Evolutionary conservation across 148 eudicot genomes (phyloP), one percentile per base, ranked within the genome.

Genomic region (Arbutus unedo): DNA sequence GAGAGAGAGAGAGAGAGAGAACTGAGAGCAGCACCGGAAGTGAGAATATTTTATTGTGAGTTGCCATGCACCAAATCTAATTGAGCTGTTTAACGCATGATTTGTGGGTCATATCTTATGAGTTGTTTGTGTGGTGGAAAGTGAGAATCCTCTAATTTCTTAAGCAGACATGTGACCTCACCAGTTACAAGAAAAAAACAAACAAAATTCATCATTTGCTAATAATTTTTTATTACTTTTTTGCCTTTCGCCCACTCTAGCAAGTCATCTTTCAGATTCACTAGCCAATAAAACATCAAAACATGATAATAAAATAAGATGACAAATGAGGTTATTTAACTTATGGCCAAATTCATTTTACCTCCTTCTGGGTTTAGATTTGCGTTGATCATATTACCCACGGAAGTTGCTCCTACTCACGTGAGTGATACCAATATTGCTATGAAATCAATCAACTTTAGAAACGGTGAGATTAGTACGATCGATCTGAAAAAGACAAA

Each of bases 81-180:
- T 89, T 79, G 90, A 89, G 89, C 91, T 89, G 93, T 91, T 89
- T 83, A 86, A 82, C 84, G 84, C 90, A 86, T 88, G 89, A 87
- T 90, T 87, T 66, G 83, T 87, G 90, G 87, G 89, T 54, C 84
- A 90, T 64, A 76, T 85, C 77, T 41, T 74, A 81, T 84, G 88
- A 84, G 88, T 84, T 81, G 86, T 86, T 48, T 78, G 74, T 84
- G 86, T 87, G 86, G 86, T 87, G 88, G 84, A 87, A 87, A 87
- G 88, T 9, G 80, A 68, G 71, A 60, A 68, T 76, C 66, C 67
- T 55, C 76, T 75, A 57, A 50, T 47, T 80, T 80, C 80, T 38
- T 80, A 62, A 21, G 11, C 18, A 80, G 14, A 75, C 83, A 80
- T 86, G 88, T 86, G 80, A 77, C 45, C 80, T 38, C 67, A 38